Percentiles rank a stretch among this genome's conserved stretches.
phyloP scores from a whole-genome alignment of 2,329 filamentous ascomycete genomes.

The Epichloe glyceriae region DNA sequence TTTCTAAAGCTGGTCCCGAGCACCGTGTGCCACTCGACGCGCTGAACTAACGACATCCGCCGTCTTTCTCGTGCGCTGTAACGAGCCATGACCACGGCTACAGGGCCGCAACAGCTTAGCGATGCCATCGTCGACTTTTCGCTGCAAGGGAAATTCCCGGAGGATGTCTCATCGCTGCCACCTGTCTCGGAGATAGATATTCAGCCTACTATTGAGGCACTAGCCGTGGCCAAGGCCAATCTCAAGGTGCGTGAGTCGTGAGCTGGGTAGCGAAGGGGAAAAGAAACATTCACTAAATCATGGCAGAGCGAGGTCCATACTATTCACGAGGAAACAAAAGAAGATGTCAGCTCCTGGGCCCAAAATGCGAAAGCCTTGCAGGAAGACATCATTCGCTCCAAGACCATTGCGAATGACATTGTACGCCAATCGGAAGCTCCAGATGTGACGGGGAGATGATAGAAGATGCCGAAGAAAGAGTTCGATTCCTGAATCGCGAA shows the following conservation, averaged over 20 bases:
- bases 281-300: slow-evolving; percentile 1
- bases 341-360: slow-evolving; percentile 79
- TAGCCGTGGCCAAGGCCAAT: slow-evolving; percentile 21
- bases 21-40: background rate
- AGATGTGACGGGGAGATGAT: slow-evolving; percentile 37
- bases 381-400: slow-evolving; percentile 70
- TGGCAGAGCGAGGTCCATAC: slow-evolving; percentile 50
- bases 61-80: background rate
- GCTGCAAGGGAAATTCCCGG: slow-evolving; percentile 28
- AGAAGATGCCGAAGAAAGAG: slow-evolving; percentile 39
- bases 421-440: slow-evolving; percentile 60
- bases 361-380: slow-evolving; percentile 72
- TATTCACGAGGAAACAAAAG: slow-evolving; percentile 63
- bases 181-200: slow-evolving; percentile 25
- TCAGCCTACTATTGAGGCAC: slow-evolving; percentile 25
- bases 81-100: slow-evolving; percentile 18
- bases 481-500: slow-evolving; percentile 44
- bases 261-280: background rate
- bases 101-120: slow-evolving; percentile 21
- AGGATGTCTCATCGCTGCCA: slow-evolving; percentile 23
- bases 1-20: background rate
- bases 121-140: slow-evolving; percentile 28
- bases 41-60: background rate
- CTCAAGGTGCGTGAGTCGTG: slow-evolving; percentile 24
- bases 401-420: slow-evolving; percentile 68